Conservation (phyloP, 306 rosid species). For the Quercus parvula region DNA sequence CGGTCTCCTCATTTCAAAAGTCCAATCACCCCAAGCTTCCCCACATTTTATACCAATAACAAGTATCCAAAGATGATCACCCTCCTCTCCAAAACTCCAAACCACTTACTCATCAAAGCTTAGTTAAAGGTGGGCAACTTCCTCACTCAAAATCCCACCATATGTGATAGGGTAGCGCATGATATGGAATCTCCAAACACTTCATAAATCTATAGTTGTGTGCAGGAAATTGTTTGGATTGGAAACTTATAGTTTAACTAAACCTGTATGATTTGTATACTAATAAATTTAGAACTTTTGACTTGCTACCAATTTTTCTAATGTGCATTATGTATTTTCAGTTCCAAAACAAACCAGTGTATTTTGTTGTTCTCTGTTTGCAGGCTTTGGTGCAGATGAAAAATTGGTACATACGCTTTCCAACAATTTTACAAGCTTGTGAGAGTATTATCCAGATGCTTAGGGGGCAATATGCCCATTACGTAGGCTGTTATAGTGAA, state of each 20-base stretch:
- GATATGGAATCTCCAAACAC: neutral
- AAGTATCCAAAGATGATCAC: too few species aligned
- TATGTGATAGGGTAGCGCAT: too few species aligned
- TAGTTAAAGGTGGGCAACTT: too few species aligned
- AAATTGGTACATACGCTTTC: slow-evolving; percentile 84
- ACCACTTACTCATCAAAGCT: too few species aligned
- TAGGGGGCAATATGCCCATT: slow-evolving; percentile 94
- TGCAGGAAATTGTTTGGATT: neutral
- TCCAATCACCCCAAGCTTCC: too few species aligned
- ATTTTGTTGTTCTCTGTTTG: slow-evolving; percentile 22
- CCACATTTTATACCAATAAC: too few species aligned
- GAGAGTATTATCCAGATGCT: slow-evolving; percentile 94
- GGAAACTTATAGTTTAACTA: neutral
- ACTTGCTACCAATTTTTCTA: neutral
- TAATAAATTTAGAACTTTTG: neutral
- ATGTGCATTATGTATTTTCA: slow-evolving; percentile 13
- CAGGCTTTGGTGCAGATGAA: slow-evolving; percentile 95
- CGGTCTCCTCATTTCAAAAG: too few species aligned
- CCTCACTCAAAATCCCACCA: neutral
- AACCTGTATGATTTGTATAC: neutral
- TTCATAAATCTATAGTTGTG: neutral
- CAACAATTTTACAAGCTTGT: slow-evolving; percentile 89
- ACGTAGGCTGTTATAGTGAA: slow-evolving; percentile 82
- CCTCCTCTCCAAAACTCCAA: too few species aligned
- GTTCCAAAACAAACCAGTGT: slow-evolving; percentile 12